Percentiles rank a stretch among this genome's conserved stretches.
Conservation (phyloP, 768 basidiomycete species). For the Auricularia sp. region DNA sequence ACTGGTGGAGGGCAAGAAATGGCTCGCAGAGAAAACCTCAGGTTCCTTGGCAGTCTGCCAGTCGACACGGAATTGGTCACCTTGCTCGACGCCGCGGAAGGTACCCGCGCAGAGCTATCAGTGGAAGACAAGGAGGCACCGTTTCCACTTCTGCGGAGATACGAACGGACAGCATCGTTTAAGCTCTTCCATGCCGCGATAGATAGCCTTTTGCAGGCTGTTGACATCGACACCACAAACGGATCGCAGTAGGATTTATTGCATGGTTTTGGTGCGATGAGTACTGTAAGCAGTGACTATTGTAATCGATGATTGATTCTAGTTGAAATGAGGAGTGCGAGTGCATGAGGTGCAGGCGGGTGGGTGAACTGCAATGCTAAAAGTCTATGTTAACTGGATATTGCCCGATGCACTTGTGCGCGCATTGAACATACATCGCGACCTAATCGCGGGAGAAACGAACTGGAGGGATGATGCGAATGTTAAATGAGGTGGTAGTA, state of each 20-base stretch:
- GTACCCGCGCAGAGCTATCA: constrained; percentile 7
- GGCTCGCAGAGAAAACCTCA: constrained; percentile 63
- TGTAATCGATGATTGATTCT: too few relatives aligned
- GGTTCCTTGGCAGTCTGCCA: constrained; percentile 81
- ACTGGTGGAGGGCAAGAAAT: constrained; percentile 86
- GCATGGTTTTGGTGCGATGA: too few relatives aligned
- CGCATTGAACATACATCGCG: neutral
- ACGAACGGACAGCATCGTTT: constrained; percentile 58
- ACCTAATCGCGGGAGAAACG: neutral
- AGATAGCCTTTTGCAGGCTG: neutral
- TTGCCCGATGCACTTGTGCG: neutral
- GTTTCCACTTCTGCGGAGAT: constrained; percentile 50
- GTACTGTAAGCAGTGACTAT: too few relatives aligned
- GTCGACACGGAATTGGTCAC: constrained; percentile 87
- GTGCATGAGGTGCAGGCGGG: too few relatives aligned
- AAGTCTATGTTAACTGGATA: neutral
- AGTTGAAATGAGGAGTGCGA: too few relatives aligned
- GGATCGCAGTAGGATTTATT: too few relatives aligned
- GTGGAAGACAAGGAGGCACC: constrained; percentile 17
- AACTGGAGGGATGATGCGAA: neutral
- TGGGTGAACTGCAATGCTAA: too few relatives aligned
- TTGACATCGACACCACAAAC: too few relatives aligned
- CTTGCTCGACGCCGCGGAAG: constrained; percentile 62
- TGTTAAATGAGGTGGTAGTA: neutral
- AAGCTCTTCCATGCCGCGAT: constrained; percentile 57